These are phyloP conservation scores for Penicillium coffeae DNA, from an alignment of 495 filamentous ascomycete genomes.

Conservation along the genomic window DNA sequence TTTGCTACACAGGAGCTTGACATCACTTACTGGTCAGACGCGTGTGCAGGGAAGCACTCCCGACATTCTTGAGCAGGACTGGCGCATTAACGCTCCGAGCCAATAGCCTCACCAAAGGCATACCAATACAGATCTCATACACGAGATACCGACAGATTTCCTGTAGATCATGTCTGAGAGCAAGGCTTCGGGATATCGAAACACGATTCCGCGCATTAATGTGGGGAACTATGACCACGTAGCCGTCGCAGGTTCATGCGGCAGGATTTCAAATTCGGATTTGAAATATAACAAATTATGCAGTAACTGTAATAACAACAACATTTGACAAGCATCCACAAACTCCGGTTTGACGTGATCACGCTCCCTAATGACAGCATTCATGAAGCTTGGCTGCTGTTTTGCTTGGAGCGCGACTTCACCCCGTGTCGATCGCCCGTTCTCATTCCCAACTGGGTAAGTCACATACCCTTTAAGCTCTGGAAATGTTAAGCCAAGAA, in stretches of 20 bases:
- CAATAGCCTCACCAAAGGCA: conserved; percentile 1
- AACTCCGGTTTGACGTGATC: not conserved
- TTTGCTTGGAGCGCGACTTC: not conserved
- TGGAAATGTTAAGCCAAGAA: conserved; percentile 23
- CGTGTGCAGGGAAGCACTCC: conserved; percentile 1
- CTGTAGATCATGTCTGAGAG: not conserved
- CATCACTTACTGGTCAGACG: conserved; percentile 1
- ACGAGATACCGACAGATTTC: not conserved
- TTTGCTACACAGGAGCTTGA: conserved; percentile 6
- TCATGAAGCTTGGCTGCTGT: not conserved
- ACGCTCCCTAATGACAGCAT: conserved; percentile 4
- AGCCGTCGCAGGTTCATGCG: not conserved
- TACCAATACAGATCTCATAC: not conserved
- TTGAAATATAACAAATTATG: not conserved
- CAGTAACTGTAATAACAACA: not conserved
- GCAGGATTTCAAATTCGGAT: not conserved
- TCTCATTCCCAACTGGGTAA: conserved; percentile 10
- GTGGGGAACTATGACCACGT: not conserved
- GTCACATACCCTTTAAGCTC: conserved; percentile 27
- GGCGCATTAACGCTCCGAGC: not conserved
- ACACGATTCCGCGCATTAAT: conserved; percentile 6
- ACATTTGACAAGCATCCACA: not conserved
- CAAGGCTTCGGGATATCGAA: not conserved
- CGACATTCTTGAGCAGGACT: not conserved
- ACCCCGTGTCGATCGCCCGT: conserved; percentile 13